A percentile compares a stretch with the other conserved stretches of the same genome.
phyloP scores from a whole-genome alignment of 2,329 filamentous ascomycete genomes.

The Fusarium phyllophilum region DNA sequence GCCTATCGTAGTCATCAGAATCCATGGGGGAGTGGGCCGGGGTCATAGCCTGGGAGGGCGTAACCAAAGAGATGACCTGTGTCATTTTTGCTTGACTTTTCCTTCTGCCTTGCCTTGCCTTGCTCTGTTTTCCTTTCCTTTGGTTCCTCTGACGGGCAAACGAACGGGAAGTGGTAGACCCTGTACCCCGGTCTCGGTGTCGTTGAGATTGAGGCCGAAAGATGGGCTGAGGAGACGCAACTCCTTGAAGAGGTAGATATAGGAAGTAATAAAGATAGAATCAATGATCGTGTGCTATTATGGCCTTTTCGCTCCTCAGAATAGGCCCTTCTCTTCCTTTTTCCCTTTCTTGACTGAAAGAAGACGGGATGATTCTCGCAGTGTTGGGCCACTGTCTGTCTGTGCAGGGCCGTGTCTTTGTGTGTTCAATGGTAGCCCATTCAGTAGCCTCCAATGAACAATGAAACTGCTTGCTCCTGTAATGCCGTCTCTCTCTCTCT shows the following conservation, averaged over 20 bases:
- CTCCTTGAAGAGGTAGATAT: constrained; percentile 6
- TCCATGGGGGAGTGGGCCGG: constrained; percentile 40
- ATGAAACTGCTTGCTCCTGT: constrained; percentile 34
- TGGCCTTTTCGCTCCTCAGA: not conserved
- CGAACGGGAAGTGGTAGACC: constrained; percentile 25
- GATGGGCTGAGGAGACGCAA: constrained; percentile 1
- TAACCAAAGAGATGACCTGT: constrained; percentile 45
- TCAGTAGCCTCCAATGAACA: constrained; percentile 37
- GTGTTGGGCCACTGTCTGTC: constrained; percentile 33
- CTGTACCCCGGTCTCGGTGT: constrained; percentile 15
- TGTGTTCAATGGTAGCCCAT: constrained; percentile 32
- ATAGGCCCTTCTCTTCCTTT: not conserved
- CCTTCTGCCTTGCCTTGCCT: not conserved
- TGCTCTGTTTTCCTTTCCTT: not conserved
- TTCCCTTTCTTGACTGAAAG: constrained; percentile 24
- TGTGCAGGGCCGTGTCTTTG: constrained; percentile 37
- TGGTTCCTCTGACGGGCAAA: constrained; percentile 26
- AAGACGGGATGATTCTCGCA: constrained; percentile 18
- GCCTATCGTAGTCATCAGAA: constrained; percentile 37
- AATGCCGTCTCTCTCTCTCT: constrained; percentile 7
- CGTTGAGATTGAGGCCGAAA: constrained; percentile 8
- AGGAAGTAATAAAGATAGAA: constrained; percentile 9
- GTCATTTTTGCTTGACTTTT: constrained; percentile 36
- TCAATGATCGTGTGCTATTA: not conserved
- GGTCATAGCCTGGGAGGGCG: constrained; percentile 40